phyloP scores from a whole-genome alignment of 1,284 basidiomycete genomes.

The Grifola frondosa region DNA sequence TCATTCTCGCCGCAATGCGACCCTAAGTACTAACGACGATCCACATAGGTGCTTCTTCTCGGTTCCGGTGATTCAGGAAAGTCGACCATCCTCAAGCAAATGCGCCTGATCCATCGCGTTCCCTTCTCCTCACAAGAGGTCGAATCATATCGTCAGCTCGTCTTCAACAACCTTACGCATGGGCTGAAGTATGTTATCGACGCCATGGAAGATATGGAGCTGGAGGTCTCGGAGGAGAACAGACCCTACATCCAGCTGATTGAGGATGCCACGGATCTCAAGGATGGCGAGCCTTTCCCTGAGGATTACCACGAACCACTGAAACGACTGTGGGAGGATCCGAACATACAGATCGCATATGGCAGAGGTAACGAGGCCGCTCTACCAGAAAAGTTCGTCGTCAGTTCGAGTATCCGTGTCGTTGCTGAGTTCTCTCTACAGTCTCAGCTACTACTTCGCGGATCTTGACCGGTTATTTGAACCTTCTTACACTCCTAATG shows the following conservation, averaged over 20 bases:
- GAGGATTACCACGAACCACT: slow-evolving; percentile 63
- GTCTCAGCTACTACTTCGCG: slow-evolving; percentile 73
- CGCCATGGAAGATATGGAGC: slow-evolving; percentile 85
- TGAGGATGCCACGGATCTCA: slow-evolving; percentile 68
- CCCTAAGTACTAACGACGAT: slow-evolving; percentile 13
- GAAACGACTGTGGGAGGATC: slow-evolving; percentile 76
- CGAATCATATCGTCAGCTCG: slow-evolving; percentile 82
- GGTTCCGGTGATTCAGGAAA: slow-evolving; percentile 95
- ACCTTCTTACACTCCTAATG: slow-evolving; percentile 67
- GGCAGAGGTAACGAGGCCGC: slow-evolving; percentile 82
- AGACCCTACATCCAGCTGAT: slow-evolving; percentile 57
- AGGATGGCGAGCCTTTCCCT: slow-evolving; percentile 82
- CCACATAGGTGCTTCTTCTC: slow-evolving; percentile 72
- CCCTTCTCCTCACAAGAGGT: slow-evolving; percentile 77
- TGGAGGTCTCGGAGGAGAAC: slow-evolving; percentile 68
- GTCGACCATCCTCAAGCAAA: slow-evolving; percentile 91
- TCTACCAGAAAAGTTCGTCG: slow-evolving; percentile 80
- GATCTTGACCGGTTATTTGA: slow-evolving; percentile 81
- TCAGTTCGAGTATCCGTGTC: slow-evolving; percentile 3
- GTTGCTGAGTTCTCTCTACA: slow-evolving; percentile 28
- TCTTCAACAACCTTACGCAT: slow-evolving; percentile 88
- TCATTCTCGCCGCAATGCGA: slow-evolving; percentile 6
- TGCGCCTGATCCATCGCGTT: slow-evolving; percentile 83
- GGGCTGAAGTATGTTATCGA: slow-evolving; percentile 84
- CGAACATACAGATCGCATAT: slow-evolving; percentile 72